These are phyloP conservation scores for Nakaseomyces delphensis DNA, from an alignment of 1,139 yeast species.

Conservation along the genomic window DNA sequence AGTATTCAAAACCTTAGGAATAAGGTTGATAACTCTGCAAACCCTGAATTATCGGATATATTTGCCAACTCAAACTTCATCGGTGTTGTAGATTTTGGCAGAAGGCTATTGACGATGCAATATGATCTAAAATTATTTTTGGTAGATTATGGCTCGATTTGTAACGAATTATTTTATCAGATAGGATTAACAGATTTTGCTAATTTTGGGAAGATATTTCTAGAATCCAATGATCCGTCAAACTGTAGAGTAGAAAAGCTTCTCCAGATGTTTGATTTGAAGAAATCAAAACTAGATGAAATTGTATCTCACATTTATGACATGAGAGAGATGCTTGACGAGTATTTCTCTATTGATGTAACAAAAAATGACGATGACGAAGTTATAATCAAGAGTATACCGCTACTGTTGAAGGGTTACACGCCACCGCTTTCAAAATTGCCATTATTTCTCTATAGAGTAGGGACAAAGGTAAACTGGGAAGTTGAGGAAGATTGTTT, in stretches of 20 bases:
- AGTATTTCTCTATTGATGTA: constrained; percentile 58
- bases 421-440: constrained; percentile 56
- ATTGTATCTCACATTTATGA: constrained; percentile 31
- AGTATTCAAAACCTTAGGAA: constrained; percentile 50
- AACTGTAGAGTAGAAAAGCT: constrained; percentile 9
- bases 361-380: constrained; percentile 23
- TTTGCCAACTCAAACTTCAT: constrained; percentile 66
- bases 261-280: constrained; percentile 13
- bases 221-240: constrained; percentile 31
- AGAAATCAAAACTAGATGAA: constrained; percentile 16
- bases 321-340: constrained; percentile 70
- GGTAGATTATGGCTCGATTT: constrained; percentile 69
- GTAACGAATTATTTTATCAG: constrained; percentile 72
- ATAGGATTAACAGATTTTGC: constrained; percentile 68
- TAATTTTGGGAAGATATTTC: constrained; percentile 61
- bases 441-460: constrained; percentile 54
- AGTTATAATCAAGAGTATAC: constrained; percentile 44
- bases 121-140: constrained; percentile 67
- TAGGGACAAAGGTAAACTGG: constrained; percentile 56
- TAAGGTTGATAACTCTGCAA: constrained; percentile 41
- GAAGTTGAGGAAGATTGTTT: constrained; percentile 60
- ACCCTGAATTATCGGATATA: constrained; percentile 52
- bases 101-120: constrained; percentile 73
- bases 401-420: constrained; percentile 58
- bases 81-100: constrained; percentile 68